Conservation (phyloP, 495 filamentous ascomycete genomes). For the Mycothermus thermophilus region DNA sequence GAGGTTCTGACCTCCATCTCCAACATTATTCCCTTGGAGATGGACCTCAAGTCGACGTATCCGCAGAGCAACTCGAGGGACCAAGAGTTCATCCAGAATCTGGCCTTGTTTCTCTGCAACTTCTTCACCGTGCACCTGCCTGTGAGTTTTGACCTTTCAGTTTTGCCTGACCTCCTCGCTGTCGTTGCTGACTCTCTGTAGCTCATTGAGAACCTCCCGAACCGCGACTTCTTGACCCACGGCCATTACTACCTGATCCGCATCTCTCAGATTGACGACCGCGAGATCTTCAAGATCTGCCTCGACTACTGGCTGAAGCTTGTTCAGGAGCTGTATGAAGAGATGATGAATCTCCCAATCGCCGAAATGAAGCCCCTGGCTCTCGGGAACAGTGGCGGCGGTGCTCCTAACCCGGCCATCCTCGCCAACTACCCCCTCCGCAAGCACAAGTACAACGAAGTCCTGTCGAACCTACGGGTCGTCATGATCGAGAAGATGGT, state of each 20-base stretch:
- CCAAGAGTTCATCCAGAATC: conserved; percentile 94
- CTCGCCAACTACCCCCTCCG: conserved; percentile 79
- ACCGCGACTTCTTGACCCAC: conserved; percentile 84
- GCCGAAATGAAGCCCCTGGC: conserved; percentile 81
- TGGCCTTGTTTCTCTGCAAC: conserved; percentile 89
- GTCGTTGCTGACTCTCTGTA: conserved; percentile 19
- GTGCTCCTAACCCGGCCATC: conserved; percentile 69
- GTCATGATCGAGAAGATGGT: conserved; percentile 99
- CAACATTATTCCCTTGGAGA: conserved; percentile 73
- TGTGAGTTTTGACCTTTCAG: conserved; percentile 41
- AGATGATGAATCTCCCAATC: conserved; percentile 90
- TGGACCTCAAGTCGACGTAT: conserved; percentile 84
- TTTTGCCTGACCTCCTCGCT: background rate
- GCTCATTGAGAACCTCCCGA: conserved; percentile 91
- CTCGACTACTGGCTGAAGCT: conserved; percentile 98
- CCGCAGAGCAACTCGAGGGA: conserved; percentile 79
- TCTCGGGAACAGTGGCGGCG: conserved; percentile 49
- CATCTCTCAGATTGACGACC: conserved; percentile 95
- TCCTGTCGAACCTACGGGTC: conserved; percentile 80
- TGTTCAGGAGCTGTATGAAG: conserved; percentile 96
- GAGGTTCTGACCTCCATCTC: conserved; percentile 81
- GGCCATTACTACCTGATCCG: conserved; percentile 96
- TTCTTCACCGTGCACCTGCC: conserved; percentile 87
- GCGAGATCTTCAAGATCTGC: conserved; percentile 98
- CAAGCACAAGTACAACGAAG: conserved; percentile 93